Evolutionary conservation across 2,329 filamentous ascomycete species (phyloP).

Genomic region (Aphanoascus verrucosus): DNA sequence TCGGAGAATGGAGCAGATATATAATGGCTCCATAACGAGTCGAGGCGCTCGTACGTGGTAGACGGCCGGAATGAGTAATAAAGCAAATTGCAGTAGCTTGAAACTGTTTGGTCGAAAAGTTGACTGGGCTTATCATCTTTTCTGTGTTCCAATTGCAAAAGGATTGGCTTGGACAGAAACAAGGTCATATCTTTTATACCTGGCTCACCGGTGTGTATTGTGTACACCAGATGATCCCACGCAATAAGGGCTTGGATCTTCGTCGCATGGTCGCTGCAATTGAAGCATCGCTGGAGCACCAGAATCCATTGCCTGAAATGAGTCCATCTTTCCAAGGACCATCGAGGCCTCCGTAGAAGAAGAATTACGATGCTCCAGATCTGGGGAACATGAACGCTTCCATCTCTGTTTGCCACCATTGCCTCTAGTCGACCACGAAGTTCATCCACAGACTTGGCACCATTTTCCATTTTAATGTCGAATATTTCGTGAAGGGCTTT

Average conservation of each 20-base stretch:
- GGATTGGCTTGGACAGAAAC: constrained; percentile 58
- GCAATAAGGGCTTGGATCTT: constrained; percentile 70
- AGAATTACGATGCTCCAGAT: constrained; percentile 81
- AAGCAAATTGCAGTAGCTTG: constrained; percentile 66
- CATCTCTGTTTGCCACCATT: constrained; percentile 53
- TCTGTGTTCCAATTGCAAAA: constrained; percentile 57
- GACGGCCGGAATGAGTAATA: constrained; percentile 74
- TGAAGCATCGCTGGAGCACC: constrained; percentile 74
- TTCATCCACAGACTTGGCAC: constrained; percentile 57
- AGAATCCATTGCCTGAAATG: constrained; percentile 64
- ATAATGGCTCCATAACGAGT: constrained; percentile 67
- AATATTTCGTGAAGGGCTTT: constrained; percentile 50
- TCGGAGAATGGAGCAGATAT: constrained; percentile 54
- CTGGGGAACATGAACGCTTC: constrained; percentile 60
- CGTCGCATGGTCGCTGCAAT: constrained; percentile 59
- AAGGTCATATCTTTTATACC: constrained; percentile 47
- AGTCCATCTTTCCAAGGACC: constrained; percentile 56
- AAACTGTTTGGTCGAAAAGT: constrained; percentile 48
- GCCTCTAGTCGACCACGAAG: constrained; percentile 56
- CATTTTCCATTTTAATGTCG: constrained; percentile 39
- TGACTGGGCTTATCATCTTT: constrained; percentile 40
- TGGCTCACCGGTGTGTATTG: constrained; percentile 50
- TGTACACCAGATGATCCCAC: constrained; percentile 76
- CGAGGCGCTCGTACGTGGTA: constrained; percentile 53
- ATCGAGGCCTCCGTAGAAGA: constrained; percentile 54